Evolutionary conservation across 345 rosid species (phyloP).

Genomic region (Physaria fendleri): DNA sequence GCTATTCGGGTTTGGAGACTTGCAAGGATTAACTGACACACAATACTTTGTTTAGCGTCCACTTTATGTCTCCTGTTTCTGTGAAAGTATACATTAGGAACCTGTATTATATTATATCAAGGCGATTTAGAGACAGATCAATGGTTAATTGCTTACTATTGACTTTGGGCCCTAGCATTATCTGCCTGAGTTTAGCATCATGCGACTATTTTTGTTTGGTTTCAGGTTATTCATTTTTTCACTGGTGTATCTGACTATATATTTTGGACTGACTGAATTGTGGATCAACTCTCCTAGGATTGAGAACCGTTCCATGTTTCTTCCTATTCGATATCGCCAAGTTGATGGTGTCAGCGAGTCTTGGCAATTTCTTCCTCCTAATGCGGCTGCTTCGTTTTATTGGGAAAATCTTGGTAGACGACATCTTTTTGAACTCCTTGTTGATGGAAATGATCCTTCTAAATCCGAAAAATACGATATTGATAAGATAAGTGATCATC

Average conservation of each 20-base stretch:
- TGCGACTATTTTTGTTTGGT: slow-evolving; percentile 4
- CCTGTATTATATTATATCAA: neutral
- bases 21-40: neutral
- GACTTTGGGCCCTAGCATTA: neutral
- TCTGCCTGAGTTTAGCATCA: neutral
- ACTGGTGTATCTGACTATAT: slow-evolving; percentile 1
- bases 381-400: slow-evolving; percentile 80
- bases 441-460: slow-evolving; percentile 61
- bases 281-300: slow-evolving; percentile 46
- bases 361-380: slow-evolving; percentile 88
- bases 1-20: neutral
- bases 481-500: slow-evolving; percentile 80
- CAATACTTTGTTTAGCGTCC: slow-evolving; percentile 3
- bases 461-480: slow-evolving; percentile 57
- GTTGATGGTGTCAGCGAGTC: slow-evolving; percentile 65
- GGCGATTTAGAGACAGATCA: slow-evolving; percentile 8
- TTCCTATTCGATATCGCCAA: slow-evolving; percentile 81
- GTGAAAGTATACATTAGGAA: neutral
- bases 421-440: slow-evolving; percentile 62
- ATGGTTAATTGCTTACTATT: slow-evolving; percentile 1
- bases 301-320: slow-evolving; percentile 83
- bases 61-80: neutral
- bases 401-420: slow-evolving; percentile 96
- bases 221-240: slow-evolving; percentile 79
- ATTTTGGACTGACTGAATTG: neutral